A percentile compares a stretch with the other conserved stretches of the same genome.
phyloP scores from a whole-genome alignment of 345 rosid species.

The Brassica nigra region DNA sequence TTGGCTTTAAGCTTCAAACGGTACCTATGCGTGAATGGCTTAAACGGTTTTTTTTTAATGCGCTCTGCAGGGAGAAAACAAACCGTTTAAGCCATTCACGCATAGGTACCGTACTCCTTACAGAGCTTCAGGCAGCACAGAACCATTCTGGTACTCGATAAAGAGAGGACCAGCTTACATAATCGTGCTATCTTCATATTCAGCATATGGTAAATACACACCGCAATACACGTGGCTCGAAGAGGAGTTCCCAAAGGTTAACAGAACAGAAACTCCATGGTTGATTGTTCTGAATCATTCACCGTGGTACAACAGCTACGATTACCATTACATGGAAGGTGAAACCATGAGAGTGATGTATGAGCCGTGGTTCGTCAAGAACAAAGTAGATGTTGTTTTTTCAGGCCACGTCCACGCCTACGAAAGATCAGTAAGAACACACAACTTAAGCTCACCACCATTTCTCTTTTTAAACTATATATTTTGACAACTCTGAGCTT shows the following conservation, averaged over 20 bases:
- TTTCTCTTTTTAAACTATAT: neutral
- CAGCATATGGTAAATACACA: slow-evolving; percentile 85
- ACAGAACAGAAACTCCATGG: slow-evolving; percentile 90
- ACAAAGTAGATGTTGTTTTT: slow-evolving; percentile 85
- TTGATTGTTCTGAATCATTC: slow-evolving; percentile 77
- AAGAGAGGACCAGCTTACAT: slow-evolving; percentile 91
- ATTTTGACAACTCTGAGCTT: neutral
- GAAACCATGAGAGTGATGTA: slow-evolving; percentile 96
- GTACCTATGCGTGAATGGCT: too few relatives aligned
- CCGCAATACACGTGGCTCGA: slow-evolving; percentile 82
- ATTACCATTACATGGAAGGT: slow-evolving; percentile 95
- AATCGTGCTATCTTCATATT: slow-evolving; percentile 81
- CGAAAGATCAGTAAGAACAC: slow-evolving; percentile 79
- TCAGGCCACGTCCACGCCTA: slow-evolving; percentile 96
- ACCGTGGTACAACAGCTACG: slow-evolving; percentile 94
- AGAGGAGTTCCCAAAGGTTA: slow-evolving; percentile 73
- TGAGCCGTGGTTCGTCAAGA: slow-evolving; percentile 70
- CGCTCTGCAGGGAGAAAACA: slow-evolving; percentile 67
- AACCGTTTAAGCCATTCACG: slow-evolving; percentile 76
- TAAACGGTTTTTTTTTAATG: neutral
- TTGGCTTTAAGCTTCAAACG: neutral
- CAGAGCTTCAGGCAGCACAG: slow-evolving; percentile 62
- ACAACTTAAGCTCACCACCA: neutral
- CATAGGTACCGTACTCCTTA: slow-evolving; percentile 77
- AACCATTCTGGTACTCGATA: slow-evolving; percentile 92